A percentile compares a stretch with the other conserved stretches of the same genome.
phyloP scores from a whole-genome alignment of 345 rosid species.

The Salix koriyanagi region DNA sequence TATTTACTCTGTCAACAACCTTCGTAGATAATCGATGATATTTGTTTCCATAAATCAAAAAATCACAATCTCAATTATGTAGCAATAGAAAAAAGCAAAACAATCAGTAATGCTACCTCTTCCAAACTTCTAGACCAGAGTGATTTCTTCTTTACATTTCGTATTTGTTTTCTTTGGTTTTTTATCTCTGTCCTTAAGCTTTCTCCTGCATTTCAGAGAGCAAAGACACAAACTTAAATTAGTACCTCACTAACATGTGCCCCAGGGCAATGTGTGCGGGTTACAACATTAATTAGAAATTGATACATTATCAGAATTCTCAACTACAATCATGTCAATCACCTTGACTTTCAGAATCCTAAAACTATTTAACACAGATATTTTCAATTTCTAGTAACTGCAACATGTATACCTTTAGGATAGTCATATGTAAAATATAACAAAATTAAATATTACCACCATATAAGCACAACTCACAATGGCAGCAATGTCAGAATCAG shows the following conservation, averaged over 20 bases:
- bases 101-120: conserved; percentile 18
- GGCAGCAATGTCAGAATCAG: neutral
- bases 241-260: neutral
- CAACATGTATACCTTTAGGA: neutral
- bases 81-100: neutral
- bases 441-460: neutral
- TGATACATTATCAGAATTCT: neutral
- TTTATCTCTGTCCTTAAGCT: conserved; percentile 19
- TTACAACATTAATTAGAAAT: neutral
- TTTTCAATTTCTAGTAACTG: neutral
- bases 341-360: neutral
- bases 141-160: conserved; percentile 27
- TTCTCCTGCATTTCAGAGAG: conserved; percentile 13
- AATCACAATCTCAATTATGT: neutral
- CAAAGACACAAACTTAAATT: neutral
- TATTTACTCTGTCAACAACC: neutral
- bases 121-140: conserved; percentile 33
- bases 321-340: neutral
- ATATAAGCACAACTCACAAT: neutral
- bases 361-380: neutral
- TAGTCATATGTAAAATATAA: neutral
- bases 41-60: neutral
- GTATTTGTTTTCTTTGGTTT: conserved; percentile 23
- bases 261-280: neutral
- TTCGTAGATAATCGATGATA: neutral